A percentile compares a stretch with the other conserved stretches of the same genome.
These are phyloP conservation scores for Mucor saturninus DNA, from an alignment of 371 early-diverging fungal genomes.

Conservation along the genomic window DNA sequence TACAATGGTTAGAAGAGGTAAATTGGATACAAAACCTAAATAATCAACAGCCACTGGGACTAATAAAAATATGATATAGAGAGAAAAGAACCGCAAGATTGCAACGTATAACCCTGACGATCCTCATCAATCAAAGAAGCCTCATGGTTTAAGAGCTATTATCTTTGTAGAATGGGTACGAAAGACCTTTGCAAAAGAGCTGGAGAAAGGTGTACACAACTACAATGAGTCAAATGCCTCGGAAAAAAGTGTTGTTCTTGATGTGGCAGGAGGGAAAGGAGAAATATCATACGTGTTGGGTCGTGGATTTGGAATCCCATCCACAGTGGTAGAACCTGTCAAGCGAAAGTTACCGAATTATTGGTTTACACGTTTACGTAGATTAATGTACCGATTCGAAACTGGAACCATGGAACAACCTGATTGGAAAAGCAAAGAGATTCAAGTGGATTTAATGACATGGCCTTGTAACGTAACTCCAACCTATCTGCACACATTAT, in stretches of 20 bases:
- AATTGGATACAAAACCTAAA: background rate
- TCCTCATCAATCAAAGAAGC: slow-evolving; percentile 55
- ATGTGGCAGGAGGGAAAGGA: slow-evolving; percentile 67
- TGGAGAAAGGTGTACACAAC: slow-evolving; percentile 10
- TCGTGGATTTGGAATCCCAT: slow-evolving; percentile 50
- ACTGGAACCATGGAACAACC: slow-evolving; percentile 32
- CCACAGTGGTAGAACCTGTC: slow-evolving; percentile 59
- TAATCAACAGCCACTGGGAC: no score
- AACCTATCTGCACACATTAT: slow-evolving; percentile 37
- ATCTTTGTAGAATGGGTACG: slow-evolving; percentile 61
- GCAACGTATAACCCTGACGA: slow-evolving; percentile 52
- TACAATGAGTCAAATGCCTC: background rate
- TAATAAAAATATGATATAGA: slow-evolving; percentile 8
- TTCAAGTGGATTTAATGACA: slow-evolving; percentile 28
- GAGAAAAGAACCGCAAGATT: slow-evolving; percentile 34
- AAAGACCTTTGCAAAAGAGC: slow-evolving; percentile 37
- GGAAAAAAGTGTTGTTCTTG: slow-evolving; percentile 39
- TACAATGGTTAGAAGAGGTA: slow-evolving; percentile 55
- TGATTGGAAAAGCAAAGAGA: slow-evolving; percentile 27
- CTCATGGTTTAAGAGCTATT: slow-evolving; percentile 57
- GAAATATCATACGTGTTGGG: slow-evolving; percentile 60
- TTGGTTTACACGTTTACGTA: slow-evolving; percentile 51
- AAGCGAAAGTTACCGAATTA: slow-evolving; percentile 51
- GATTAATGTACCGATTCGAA: slow-evolving; percentile 43
- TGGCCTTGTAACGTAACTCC: slow-evolving; percentile 45